Evolutionary conservation across 2,329 filamentous ascomycete species (phyloP).

Genomic region (Stachybotrys echinatus): DNA sequence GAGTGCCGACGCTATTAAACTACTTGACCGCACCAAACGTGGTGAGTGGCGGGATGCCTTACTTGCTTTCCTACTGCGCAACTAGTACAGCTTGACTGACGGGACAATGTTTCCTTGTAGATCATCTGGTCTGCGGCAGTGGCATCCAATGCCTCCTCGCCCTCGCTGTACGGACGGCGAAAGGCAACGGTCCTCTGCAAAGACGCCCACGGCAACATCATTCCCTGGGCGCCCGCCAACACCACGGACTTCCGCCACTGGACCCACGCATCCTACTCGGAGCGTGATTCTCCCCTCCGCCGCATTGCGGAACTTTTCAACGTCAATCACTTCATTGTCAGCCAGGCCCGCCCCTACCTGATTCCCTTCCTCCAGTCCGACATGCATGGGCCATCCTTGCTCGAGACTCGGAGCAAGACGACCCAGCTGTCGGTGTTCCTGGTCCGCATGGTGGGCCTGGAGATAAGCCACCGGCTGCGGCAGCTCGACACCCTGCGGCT

Average conservation of each 20-base stretch:
- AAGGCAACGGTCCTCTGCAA: slow-evolving; percentile 69
- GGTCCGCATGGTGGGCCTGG: slow-evolving; percentile 65
- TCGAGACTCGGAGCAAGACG: slow-evolving; percentile 52
- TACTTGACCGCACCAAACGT: slow-evolving; percentile 92
- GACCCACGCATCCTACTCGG: slow-evolving; percentile 59
- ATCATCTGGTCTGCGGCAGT: slow-evolving; percentile 77
- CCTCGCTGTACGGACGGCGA: slow-evolving; percentile 60
- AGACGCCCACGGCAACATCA: slow-evolving; percentile 64
- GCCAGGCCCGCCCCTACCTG: slow-evolving; percentile 84
- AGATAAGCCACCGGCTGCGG: slow-evolving; percentile 73
- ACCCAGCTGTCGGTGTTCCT: slow-evolving; percentile 53
- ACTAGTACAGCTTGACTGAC: neutral
- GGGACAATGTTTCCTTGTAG: slow-evolving; percentile 28
- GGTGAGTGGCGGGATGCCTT: slow-evolving; percentile 44
- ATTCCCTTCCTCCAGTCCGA: slow-evolving; percentile 80
- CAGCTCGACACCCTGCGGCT: slow-evolving; percentile 75
- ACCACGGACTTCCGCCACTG: slow-evolving; percentile 62
- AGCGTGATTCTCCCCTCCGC: slow-evolving; percentile 60
- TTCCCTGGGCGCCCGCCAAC: slow-evolving; percentile 65
- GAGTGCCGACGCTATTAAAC: slow-evolving; percentile 80
- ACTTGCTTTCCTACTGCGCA: slow-evolving; percentile 5
- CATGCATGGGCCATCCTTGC: slow-evolving; percentile 67
- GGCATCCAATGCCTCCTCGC: slow-evolving; percentile 65
- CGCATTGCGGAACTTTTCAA: slow-evolving; percentile 82
- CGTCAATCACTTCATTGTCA: slow-evolving; percentile 92